These are phyloP conservation scores for Hamigera avellanea DNA, from an alignment of 495 filamentous ascomycete genomes.

Conservation along the genomic window DNA sequence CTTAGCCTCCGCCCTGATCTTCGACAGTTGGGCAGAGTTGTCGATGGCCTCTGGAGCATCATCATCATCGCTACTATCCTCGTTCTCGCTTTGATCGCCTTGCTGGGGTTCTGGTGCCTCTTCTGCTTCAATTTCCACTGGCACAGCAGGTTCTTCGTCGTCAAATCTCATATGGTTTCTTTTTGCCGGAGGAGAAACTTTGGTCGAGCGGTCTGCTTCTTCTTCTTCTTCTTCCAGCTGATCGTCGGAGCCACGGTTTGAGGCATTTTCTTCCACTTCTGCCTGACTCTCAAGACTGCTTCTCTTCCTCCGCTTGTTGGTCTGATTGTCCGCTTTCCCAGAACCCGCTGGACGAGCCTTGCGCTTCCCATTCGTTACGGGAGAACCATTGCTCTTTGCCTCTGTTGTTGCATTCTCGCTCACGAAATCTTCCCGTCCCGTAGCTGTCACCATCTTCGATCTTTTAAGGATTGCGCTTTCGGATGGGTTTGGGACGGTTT, in stretches of 20 bases:
- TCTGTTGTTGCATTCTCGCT: constrained; percentile 6
- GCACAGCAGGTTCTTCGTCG: constrained; percentile 31
- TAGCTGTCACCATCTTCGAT: constrained; percentile 28
- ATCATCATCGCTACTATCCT: constrained; percentile 31
- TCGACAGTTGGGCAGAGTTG: constrained; percentile 30
- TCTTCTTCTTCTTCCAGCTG: constrained; percentile 6
- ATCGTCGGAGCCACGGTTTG: constrained; percentile 1
- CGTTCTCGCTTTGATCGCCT: constrained; percentile 16
- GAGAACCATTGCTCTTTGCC: constrained; percentile 7
- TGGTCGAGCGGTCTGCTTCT: background rate
- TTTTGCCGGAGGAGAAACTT: background rate
- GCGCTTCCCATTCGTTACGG: constrained; percentile 21
- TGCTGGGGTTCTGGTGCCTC: constrained; percentile 10
- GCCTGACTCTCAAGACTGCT: constrained; percentile 14
- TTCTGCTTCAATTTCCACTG: constrained; percentile 12
- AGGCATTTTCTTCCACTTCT: constrained; percentile 4
- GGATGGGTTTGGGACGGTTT: constrained; percentile 2
- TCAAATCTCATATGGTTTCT: constrained; percentile 31
- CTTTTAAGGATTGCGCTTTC: constrained; percentile 4
- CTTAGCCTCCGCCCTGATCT: constrained; percentile 30
- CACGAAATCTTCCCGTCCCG: constrained; percentile 17
- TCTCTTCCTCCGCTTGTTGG: constrained; percentile 30
- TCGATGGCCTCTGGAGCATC: constrained; percentile 41
- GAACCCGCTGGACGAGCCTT: constrained; percentile 16
- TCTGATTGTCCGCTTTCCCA: constrained; percentile 13